phyloP scores from a whole-genome alignment of 2,329 filamentous ascomycete species.

The Clonostachys rhizophaga region DNA sequence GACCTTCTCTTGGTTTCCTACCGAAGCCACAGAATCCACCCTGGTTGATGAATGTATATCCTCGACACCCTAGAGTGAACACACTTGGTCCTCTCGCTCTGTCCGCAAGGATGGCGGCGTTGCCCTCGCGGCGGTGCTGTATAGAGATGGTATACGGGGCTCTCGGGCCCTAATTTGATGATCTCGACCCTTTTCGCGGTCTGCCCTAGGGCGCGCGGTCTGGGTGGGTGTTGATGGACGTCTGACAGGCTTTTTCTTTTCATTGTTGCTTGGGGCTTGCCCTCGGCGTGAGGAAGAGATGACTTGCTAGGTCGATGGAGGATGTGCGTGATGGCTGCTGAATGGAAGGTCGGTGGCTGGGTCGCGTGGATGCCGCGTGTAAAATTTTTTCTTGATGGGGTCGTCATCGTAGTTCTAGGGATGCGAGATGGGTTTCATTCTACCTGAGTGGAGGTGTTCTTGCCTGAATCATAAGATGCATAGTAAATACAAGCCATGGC shows the following conservation, averaged over 20 bases:
- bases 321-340: too few species aligned
- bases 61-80: constrained; percentile 88
- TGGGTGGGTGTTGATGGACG: constrained; percentile 82
- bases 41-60: constrained; percentile 90
- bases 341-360: too few species aligned
- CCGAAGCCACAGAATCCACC: constrained; percentile 90
- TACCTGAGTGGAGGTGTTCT: too few species aligned
- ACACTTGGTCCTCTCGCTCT: constrained; percentile 55
- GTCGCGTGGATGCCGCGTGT: too few species aligned
- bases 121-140: constrained; percentile 38
- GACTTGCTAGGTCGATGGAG: too few species aligned
- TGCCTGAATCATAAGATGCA: too few species aligned
- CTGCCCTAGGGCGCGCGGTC: constrained; percentile 70
- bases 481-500: too few species aligned
- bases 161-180: constrained; percentile 53
- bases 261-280: constrained; percentile 42
- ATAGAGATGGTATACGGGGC: constrained; percentile 61
- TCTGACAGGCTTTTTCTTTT: constrained; percentile 75
- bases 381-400: too few species aligned
- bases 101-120: constrained; percentile 57
- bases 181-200: constrained; percentile 76
- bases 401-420: too few species aligned
- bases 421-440: too few species aligned
- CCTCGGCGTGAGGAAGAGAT: constrained; percentile 47
- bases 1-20: constrained; percentile 88